These are phyloP conservation scores for Passalora sequoiae DNA, from an alignment of 2,329 filamentous ascomycete species.

Conservation along the genomic window DNA sequence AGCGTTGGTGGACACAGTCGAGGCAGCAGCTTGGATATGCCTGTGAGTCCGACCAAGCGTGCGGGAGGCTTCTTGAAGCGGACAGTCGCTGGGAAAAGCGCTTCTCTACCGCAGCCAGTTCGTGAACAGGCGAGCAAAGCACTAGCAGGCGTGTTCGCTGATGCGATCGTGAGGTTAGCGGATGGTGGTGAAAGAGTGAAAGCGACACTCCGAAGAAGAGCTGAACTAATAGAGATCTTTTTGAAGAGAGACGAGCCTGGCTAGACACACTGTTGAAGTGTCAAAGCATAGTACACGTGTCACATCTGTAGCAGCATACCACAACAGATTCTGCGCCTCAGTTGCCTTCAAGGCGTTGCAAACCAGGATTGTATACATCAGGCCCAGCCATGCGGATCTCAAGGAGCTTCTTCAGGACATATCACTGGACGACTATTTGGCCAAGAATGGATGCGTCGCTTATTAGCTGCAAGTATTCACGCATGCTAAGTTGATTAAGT, in stretches of 20 bases:
- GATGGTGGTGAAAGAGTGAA: conserved; percentile 52
- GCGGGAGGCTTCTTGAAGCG: conserved; percentile 29
- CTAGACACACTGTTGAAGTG: too few species aligned
- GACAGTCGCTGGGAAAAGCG: conserved; percentile 37
- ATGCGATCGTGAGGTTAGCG: conserved; percentile 55
- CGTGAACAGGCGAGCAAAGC: conserved; percentile 50
- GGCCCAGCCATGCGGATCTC: too few species aligned
- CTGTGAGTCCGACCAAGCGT: conserved; percentile 33
- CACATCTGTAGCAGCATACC: too few species aligned
- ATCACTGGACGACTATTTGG: too few species aligned
- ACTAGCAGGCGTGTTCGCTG: conserved; percentile 62
- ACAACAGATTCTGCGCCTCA: too few species aligned
- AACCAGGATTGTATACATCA: too few species aligned
- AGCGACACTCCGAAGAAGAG: conserved; percentile 56
- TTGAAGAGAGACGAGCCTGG: conserved; percentile 39
- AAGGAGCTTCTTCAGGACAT: too few species aligned
- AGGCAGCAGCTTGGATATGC: conserved; percentile 10
- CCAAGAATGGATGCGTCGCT: too few species aligned
- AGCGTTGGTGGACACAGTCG: background rate
- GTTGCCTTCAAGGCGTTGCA: too few species aligned
- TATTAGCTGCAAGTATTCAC: too few species aligned
- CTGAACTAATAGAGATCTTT: conserved; percentile 66
- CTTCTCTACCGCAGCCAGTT: conserved; percentile 51
- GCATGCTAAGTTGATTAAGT: too few species aligned
- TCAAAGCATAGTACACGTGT: too few species aligned